These are phyloP conservation scores for Curvularia verruculosa DNA, from an alignment of 2,329 filamentous ascomycete species.

Conservation along the genomic window DNA sequence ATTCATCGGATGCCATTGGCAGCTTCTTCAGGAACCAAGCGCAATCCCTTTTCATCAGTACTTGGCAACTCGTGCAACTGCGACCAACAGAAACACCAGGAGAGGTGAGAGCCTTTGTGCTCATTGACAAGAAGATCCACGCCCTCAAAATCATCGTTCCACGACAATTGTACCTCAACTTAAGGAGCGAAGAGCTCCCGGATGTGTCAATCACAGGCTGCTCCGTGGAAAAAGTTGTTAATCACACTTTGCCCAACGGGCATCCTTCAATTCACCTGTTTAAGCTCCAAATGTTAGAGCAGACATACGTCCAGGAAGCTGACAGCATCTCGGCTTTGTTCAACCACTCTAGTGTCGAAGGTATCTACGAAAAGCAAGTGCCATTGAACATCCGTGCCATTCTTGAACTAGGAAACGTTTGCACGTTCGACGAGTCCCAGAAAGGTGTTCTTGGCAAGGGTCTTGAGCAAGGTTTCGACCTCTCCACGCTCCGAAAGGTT, in stretches of 20 bases:
- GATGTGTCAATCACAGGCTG: constrained; percentile 87
- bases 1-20: constrained; percentile 66
- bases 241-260: constrained; percentile 90
- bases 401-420: constrained; percentile 86
- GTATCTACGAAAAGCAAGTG: constrained; percentile 94
- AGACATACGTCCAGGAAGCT: constrained; percentile 81
- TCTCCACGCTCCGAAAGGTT: constrained; percentile 73
- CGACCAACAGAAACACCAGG: constrained; percentile 82
- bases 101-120: constrained; percentile 83
- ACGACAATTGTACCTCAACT: constrained; percentile 86
- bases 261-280: constrained; percentile 94
- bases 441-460: constrained; percentile 90
- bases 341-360: constrained; percentile 92
- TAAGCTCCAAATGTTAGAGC: constrained; percentile 88
- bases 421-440: constrained; percentile 90
- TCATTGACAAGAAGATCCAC: constrained; percentile 94
- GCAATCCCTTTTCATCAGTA: constrained; percentile 85
- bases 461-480: constrained; percentile 90
- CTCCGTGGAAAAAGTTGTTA: constrained; percentile 89
- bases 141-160: constrained; percentile 86
- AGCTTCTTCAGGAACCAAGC: constrained; percentile 89
- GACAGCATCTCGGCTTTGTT: constrained; percentile 84
- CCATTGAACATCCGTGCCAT: constrained; percentile 86
- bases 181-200: constrained; percentile 85
- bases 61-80: constrained; percentile 93